Conservation (phyloP, 2,329 filamentous ascomycete genomes). For the Xylaria hypoxylon region DNA sequence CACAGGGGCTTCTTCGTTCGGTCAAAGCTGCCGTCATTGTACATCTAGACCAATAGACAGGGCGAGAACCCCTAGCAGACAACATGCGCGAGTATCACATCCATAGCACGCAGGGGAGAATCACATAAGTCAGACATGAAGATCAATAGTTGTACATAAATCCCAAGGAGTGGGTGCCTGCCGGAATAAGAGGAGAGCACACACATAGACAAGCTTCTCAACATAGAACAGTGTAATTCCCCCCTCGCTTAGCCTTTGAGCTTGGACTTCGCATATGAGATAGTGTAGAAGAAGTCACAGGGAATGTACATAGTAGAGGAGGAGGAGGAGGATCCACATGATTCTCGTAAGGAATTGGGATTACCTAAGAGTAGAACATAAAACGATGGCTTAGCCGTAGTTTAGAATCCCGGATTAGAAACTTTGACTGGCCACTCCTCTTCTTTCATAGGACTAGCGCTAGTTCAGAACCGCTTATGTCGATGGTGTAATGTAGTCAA, state of each 20-base stretch:
- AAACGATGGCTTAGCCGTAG: background rate
- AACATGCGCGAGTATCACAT: too few relatives aligned
- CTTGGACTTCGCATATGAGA: background rate
- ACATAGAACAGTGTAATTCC: background rate
- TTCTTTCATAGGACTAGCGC: background rate
- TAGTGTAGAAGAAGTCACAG: too few relatives aligned
- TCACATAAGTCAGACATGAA: too few relatives aligned
- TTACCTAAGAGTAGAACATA: background rate
- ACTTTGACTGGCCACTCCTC: background rate
- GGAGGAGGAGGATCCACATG: background rate
- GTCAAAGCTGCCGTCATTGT: too few relatives aligned
- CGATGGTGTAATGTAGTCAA: background rate
- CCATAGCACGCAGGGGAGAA: too few relatives aligned
- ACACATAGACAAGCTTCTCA: background rate
- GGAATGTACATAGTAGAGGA: background rate
- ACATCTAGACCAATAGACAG: too few relatives aligned
- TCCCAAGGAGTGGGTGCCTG: too few relatives aligned
- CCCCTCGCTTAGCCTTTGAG: too few relatives aligned
- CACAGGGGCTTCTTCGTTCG: too few relatives aligned
- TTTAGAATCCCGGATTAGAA: slow-evolving; percentile 1
- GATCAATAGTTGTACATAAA: too few relatives aligned
- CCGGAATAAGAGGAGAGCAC: too few relatives aligned
- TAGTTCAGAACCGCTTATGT: background rate
- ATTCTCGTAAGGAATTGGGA: background rate
- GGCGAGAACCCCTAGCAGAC: too few relatives aligned